A percentile compares a stretch with the other conserved stretches of the same genome.
Conservation (phyloP, 352 stramenopile species). For the Phytophthora syringae region DNA sequence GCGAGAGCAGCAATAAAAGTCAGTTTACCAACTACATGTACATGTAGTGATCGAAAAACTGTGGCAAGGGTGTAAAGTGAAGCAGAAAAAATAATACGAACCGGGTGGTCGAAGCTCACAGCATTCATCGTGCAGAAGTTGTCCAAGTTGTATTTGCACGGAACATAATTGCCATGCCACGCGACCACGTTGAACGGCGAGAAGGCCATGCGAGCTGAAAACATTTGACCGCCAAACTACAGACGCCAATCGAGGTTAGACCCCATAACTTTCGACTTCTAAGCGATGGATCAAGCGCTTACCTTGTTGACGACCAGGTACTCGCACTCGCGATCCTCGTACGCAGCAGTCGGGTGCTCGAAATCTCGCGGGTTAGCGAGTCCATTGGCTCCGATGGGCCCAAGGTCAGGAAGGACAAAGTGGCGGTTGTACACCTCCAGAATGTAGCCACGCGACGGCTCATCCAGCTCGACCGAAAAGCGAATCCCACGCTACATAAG, state of each 20-base stretch:
- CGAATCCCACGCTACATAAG: conserved; percentile 87
- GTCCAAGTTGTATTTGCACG: conserved; percentile 97
- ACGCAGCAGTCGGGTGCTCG: conserved; percentile 90
- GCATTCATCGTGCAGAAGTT: conserved; percentile 97
- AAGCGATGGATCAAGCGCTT: background rate
- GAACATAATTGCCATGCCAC: conserved; percentile 98
- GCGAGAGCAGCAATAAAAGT: background rate
- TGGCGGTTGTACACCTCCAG: conserved; percentile 96
- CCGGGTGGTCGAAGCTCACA: conserved; percentile 96
- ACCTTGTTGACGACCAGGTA: conserved; percentile 82
- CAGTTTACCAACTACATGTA: background rate
- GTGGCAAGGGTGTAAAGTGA: background rate
- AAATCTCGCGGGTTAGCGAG: conserved; percentile 97
- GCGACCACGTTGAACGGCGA: conserved; percentile 97
- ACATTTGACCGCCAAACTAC: conserved; percentile 91
- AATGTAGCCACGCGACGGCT: conserved; percentile 92
- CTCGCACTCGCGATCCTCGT: conserved; percentile 86
- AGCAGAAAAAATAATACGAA: conserved; percentile 5
- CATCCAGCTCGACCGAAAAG: conserved; percentile 92
- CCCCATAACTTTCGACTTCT: background rate
- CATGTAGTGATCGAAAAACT: background rate
- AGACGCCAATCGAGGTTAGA: conserved; percentile 4
- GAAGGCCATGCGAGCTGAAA: conserved; percentile 81
- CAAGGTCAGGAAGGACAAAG: conserved; percentile 95
- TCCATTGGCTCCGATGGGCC: conserved; percentile 96